These are phyloP conservation scores for Curvularia lunata DNA, from an alignment of 2,329 filamentous ascomycete species.

Conservation along the genomic window DNA sequence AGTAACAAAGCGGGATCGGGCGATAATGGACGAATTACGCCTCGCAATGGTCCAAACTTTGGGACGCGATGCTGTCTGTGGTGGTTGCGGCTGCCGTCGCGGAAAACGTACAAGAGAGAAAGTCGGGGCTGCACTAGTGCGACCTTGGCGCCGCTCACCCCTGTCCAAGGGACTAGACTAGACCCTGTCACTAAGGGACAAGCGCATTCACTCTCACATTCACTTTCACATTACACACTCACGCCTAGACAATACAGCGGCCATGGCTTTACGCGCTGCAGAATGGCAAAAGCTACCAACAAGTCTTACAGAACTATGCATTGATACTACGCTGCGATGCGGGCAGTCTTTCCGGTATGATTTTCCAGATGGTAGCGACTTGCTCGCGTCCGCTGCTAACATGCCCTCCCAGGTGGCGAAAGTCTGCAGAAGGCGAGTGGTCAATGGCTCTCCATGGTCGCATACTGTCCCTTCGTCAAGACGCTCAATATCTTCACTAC, in stretches of 20 bases:
- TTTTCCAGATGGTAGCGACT: not conserved
- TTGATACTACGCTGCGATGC: slow-evolving; percentile 92
- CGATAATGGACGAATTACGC: slow-evolving; percentile 11
- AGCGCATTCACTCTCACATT: slow-evolving; percentile 11
- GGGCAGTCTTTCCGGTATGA: slow-evolving; percentile 83
- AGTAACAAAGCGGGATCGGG: slow-evolving; percentile 24
- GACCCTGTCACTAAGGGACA: slow-evolving; percentile 2
- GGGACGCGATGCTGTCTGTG: slow-evolving; percentile 27
- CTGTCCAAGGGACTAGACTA: slow-evolving; percentile 14
- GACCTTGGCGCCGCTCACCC: slow-evolving; percentile 25
- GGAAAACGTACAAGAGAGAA: slow-evolving; percentile 25
- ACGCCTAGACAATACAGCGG: not conserved
- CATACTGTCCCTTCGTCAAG: slow-evolving; percentile 84
- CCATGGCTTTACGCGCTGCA: slow-evolving; percentile 60
- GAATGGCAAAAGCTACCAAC: slow-evolving; percentile 90
- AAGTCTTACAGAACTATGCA: slow-evolving; percentile 82
- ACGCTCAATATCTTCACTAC: slow-evolving; percentile 79
- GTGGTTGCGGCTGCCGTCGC: slow-evolving; percentile 19
- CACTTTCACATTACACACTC: not conserved
- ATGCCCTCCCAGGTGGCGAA: slow-evolving; percentile 72
- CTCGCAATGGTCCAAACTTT: slow-evolving; percentile 20
- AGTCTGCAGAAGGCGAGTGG: slow-evolving; percentile 82
- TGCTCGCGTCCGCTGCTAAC: slow-evolving; percentile 14
- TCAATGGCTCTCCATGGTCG: slow-evolving; percentile 85
- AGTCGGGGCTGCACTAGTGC: slow-evolving; percentile 26